phyloP scores from a whole-genome alignment of 2,329 filamentous ascomycete species.

The Sclerotinia sclerotiorum region DNA sequence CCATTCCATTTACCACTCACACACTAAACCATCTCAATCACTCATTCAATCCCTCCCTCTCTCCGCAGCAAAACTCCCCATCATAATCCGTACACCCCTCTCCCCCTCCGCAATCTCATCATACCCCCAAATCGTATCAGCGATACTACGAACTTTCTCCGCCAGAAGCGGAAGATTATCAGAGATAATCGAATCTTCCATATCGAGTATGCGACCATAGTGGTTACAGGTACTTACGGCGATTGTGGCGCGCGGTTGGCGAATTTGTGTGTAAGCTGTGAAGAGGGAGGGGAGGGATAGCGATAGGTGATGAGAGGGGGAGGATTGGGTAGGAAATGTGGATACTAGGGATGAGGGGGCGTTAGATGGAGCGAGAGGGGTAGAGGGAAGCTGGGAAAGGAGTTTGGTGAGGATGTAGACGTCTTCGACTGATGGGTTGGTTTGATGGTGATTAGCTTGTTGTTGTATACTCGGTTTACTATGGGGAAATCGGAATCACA shows the following conservation, averaged over 20 bases:
- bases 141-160: background rate
- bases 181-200: background rate
- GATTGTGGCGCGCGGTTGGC: background rate
- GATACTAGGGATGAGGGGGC: background rate
- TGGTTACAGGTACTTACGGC: background rate
- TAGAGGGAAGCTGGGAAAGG: background rate
- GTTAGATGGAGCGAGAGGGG: no score
- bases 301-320: no score
- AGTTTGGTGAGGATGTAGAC: constrained; percentile 4
- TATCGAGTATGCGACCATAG: background rate
- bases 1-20: no score
- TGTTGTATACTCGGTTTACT: no score
- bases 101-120: constrained; percentile 2
- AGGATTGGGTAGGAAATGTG: rapidly evolving
- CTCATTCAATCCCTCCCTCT: no score
- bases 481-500: background rate
- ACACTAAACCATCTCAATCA: no score
- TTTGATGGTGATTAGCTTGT: background rate
- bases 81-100: background rate
- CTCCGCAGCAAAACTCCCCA: background rate
- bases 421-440: background rate
- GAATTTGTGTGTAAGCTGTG: background rate
- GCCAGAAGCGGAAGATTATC: background rate
- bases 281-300: background rate
- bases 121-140: background rate